phyloP scores from a whole-genome alignment of 2,329 filamentous ascomycete species.

The Colletotrichum sp. region DNA sequence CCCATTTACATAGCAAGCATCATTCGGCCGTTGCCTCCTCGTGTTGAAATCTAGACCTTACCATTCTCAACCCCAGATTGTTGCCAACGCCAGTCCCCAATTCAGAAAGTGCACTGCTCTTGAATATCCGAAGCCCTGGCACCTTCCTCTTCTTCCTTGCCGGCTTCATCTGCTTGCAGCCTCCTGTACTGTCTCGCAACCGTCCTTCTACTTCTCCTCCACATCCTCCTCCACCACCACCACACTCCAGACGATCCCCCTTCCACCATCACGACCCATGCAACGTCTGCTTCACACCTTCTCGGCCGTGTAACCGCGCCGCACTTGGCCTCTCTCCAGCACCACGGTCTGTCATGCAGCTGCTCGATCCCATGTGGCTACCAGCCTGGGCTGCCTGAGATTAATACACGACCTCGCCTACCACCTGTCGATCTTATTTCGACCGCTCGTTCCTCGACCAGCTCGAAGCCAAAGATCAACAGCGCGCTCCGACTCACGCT shows the following conservation, averaged over 20 bases:
- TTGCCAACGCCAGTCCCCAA: not conserved
- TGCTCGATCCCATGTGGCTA: not conserved
- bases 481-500: not conserved
- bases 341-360: constrained; percentile 8
- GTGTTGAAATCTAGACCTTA: not conserved
- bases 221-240: not conserved
- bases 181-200: not conserved
- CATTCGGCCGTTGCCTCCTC: not conserved
- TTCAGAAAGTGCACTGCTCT: not conserved
- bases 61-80: not conserved
- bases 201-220: not conserved
- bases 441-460: not conserved
- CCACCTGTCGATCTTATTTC: not conserved
- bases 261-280: not conserved
- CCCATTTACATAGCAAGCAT: not conserved
- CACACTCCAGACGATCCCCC: not conserved
- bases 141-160: not conserved
- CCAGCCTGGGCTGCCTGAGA: constrained; percentile 10
- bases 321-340: not conserved
- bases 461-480: not conserved
- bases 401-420: constrained; percentile 12
- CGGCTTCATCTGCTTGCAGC: not conserved
- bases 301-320: constrained; percentile 9
- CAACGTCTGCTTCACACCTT: not conserved
- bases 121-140: not conserved